Evolutionary conservation across 257 asterid species (phyloP).

Genomic region (Fraxinus pennsylvanica): DNA sequence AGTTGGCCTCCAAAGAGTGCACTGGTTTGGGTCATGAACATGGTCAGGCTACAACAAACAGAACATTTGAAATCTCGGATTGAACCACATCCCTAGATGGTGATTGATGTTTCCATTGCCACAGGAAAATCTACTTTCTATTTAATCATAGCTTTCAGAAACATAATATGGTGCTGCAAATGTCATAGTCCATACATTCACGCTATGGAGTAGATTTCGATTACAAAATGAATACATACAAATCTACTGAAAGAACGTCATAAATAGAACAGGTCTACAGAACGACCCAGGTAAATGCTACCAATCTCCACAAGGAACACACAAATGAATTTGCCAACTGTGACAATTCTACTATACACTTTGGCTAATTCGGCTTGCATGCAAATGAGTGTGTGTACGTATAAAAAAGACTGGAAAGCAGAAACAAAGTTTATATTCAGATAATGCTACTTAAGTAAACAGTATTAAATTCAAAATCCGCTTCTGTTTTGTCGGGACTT

Average conservation of each 20-base stretch:
- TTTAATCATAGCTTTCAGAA: not conserved
- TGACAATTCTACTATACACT: not conserved
- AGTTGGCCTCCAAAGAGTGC: not conserved
- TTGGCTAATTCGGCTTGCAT: not conserved
- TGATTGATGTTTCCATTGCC: not conserved
- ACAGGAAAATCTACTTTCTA: not conserved
- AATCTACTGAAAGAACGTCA: not conserved
- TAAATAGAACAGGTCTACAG: not conserved
- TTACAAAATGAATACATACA: not conserved
- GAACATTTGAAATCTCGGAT: not conserved
- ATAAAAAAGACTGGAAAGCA: not conserved
- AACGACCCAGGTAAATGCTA: not conserved
- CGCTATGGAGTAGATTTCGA: not conserved
- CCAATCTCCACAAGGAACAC: not conserved
- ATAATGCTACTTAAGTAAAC: not conserved
- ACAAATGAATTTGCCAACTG: not conserved
- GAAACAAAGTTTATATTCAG: not conserved
- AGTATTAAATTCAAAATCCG: slow-evolving; percentile 2
- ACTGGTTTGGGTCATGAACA: not conserved
- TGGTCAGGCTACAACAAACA: not conserved
- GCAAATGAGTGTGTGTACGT: not conserved
- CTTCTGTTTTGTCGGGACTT: not conserved
- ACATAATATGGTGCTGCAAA: not conserved
- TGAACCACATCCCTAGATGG: not conserved
- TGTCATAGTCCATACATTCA: not conserved